Evolutionary conservation across 768 basidiomycete genomes (phyloP).

Genomic region (Calvatia gigantea): DNA sequence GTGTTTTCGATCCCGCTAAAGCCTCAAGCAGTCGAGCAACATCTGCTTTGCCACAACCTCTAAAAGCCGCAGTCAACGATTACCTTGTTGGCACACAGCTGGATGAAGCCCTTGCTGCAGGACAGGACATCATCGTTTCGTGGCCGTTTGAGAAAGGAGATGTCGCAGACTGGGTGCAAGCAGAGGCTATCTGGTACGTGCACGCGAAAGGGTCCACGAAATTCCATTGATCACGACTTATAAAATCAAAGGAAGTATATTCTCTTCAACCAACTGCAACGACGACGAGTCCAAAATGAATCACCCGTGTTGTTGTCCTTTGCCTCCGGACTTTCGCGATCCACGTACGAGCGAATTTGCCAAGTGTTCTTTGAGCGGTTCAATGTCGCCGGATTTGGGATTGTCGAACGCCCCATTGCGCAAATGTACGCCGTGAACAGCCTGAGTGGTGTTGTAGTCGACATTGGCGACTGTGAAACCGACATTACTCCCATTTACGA

Average conservation of each 20-base stretch:
- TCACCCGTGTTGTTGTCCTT: slow-evolving; percentile 81
- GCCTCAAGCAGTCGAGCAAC: slow-evolving; percentile 44
- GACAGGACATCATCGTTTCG: slow-evolving; percentile 69
- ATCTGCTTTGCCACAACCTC: slow-evolving; percentile 43
- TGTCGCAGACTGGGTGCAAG: slow-evolving; percentile 76
- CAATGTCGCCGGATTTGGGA: slow-evolving; percentile 79
- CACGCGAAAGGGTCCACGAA: no score
- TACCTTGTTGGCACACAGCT: slow-evolving; percentile 81
- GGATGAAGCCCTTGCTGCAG: slow-evolving; percentile 74
- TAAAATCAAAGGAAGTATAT: slow-evolving; percentile 68
- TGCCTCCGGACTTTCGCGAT: slow-evolving; percentile 58
- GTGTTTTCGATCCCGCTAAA: slow-evolving; percentile 21
- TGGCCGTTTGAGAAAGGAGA: slow-evolving; percentile 82
- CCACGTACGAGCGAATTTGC: slow-evolving; percentile 67
- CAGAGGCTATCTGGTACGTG: slow-evolving; percentile 85
- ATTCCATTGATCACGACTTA: slow-evolving; percentile 3
- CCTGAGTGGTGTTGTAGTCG: slow-evolving; percentile 74
- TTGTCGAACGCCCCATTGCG: slow-evolving; percentile 81
- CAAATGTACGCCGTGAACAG: slow-evolving; percentile 77
- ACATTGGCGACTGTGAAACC: slow-evolving; percentile 73
- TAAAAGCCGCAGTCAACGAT: slow-evolving; percentile 56
- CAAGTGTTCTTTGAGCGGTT: slow-evolving; percentile 91
- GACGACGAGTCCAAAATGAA: slow-evolving; percentile 83
- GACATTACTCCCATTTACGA: slow-evolving; percentile 80
- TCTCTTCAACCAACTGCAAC: slow-evolving; percentile 69